phyloP scores from a whole-genome alignment of 2,329 filamentous ascomycete species.

The Emmonsiellopsis sp. region DNA sequence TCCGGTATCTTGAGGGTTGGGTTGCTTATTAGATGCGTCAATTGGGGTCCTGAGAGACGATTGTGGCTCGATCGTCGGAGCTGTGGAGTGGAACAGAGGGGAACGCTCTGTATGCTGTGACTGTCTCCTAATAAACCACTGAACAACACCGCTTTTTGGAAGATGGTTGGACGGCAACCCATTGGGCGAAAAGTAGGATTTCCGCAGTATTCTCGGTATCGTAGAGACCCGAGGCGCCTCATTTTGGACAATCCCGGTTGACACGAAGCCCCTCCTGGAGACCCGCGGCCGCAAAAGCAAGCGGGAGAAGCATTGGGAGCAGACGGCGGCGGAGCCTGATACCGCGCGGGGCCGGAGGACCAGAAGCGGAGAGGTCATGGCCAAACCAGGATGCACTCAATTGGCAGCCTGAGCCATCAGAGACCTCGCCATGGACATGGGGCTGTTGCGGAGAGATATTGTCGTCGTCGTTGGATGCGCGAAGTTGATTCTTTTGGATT shows the following conservation, averaged over 20 bases:
- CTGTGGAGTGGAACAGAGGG: slow-evolving; percentile 12
- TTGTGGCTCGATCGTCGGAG: slow-evolving; percentile 3
- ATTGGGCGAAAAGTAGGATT: slow-evolving; percentile 32
- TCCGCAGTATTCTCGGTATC: slow-evolving; percentile 21
- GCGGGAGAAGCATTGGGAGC: slow-evolving; percentile 25
- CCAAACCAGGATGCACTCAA: slow-evolving; percentile 5
- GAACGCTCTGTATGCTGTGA: slow-evolving; percentile 18
- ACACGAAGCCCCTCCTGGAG: slow-evolving; percentile 22
- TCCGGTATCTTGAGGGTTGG: slow-evolving; percentile 8
- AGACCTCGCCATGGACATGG: neutral
- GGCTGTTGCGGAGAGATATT: neutral
- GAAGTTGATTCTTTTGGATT: neutral
- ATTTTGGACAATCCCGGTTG: slow-evolving; percentile 22
- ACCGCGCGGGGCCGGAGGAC: slow-evolving; percentile 22
- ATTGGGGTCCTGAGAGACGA: neutral
- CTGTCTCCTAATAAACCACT: slow-evolving; percentile 6
- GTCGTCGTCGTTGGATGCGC: neutral
- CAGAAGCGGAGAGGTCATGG: slow-evolving; percentile 28
- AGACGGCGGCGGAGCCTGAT: slow-evolving; percentile 22
- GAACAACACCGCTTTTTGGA: slow-evolving; percentile 17
- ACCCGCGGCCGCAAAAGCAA: slow-evolving; percentile 11
- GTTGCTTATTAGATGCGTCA: neutral
- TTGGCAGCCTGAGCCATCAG: slow-evolving; percentile 4
- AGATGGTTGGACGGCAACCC: slow-evolving; percentile 13
- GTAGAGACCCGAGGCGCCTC: slow-evolving; percentile 19